These are phyloP conservation scores for Podaxis carcinomalis DNA, from an alignment of 768 basidiomycete species.

Conservation along the genomic window DNA sequence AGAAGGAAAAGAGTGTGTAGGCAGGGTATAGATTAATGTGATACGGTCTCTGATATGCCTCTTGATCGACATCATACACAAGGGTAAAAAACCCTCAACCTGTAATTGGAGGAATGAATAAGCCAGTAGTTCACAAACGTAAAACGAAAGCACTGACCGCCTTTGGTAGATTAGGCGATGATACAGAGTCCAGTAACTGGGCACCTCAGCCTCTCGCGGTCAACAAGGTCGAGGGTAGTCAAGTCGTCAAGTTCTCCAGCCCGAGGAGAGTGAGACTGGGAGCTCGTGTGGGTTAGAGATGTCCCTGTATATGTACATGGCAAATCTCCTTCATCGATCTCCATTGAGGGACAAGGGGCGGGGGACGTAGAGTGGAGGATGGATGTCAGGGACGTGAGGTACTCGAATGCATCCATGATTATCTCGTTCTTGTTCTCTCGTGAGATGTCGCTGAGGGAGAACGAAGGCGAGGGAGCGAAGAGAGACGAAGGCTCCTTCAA, in stretches of 20 bases:
- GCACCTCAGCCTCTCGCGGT: not conserved
- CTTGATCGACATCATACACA: not conserved
- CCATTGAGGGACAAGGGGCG: not conserved
- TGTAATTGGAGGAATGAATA: not conserved
- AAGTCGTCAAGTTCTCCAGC: not conserved
- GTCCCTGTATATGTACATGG: not conserved
- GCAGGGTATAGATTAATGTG: too few relatives aligned
- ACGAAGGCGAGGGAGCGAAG: not conserved
- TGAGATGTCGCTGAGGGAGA: not conserved
- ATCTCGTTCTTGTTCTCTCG: not conserved
- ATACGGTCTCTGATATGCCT: too few relatives aligned
- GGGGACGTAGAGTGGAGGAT: not conserved
- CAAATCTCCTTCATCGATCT: not conserved
- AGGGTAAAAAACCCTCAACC: not conserved
- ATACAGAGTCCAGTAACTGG: not conserved
- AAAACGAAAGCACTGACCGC: not conserved
- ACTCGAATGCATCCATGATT: not conserved
- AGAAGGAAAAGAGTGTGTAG: too few relatives aligned
- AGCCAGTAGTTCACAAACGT: not conserved
- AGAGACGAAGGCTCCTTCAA: not conserved
- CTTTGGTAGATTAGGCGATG: not conserved
- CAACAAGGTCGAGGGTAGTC: not conserved
- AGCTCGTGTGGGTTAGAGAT: not conserved
- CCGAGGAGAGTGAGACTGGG: not conserved
- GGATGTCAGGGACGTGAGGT: not conserved